Percentiles rank a stretch among this genome's conserved stretches.
Evolutionary conservation across 2,329 filamentous ascomycete species (phyloP).

Genomic region (Arthrobotrys sinensis): DNA sequence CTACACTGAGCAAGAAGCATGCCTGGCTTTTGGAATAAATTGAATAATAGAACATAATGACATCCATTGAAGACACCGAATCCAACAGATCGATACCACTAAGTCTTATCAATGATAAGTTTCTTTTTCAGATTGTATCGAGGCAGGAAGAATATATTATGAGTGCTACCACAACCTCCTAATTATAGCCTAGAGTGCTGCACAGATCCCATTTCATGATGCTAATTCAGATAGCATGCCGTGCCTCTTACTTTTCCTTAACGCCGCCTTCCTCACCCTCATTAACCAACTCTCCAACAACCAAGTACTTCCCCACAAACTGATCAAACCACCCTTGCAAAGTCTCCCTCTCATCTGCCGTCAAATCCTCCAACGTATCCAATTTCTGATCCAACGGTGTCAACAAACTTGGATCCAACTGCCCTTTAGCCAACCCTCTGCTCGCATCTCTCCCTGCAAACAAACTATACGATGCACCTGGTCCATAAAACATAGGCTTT

Average conservation of each 20-base stretch:
- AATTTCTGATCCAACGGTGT: constrained; percentile 78
- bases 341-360: constrained; percentile 73
- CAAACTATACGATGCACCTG: constrained; percentile 93
- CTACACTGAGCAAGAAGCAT: constrained; percentile 23
- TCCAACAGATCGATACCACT: constrained; percentile 76
- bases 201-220: background rate
- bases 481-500: constrained; percentile 94
- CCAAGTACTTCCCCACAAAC: constrained; percentile 92
- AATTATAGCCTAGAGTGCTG: background rate
- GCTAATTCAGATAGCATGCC: background rate
- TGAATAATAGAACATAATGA: constrained; percentile 49
- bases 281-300: constrained; percentile 87
- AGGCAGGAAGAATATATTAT: background rate
- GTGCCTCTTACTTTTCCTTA: constrained; percentile 15
- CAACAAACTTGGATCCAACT: constrained; percentile 95
- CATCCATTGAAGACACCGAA: constrained; percentile 78
- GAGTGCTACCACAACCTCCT: background rate
- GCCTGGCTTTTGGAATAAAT: constrained; percentile 41
- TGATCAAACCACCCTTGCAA: constrained; percentile 90
- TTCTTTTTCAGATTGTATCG: background rate
- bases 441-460: constrained; percentile 94
- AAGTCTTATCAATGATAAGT: background rate
- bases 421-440: constrained; percentile 87
- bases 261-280: constrained; percentile 64
- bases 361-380: constrained; percentile 72